Evolutionary conservation across 2,329 filamentous ascomycete species (phyloP), one percentile per base, ranked within the genome.

Genomic region (Claviceps sp.): DNA sequence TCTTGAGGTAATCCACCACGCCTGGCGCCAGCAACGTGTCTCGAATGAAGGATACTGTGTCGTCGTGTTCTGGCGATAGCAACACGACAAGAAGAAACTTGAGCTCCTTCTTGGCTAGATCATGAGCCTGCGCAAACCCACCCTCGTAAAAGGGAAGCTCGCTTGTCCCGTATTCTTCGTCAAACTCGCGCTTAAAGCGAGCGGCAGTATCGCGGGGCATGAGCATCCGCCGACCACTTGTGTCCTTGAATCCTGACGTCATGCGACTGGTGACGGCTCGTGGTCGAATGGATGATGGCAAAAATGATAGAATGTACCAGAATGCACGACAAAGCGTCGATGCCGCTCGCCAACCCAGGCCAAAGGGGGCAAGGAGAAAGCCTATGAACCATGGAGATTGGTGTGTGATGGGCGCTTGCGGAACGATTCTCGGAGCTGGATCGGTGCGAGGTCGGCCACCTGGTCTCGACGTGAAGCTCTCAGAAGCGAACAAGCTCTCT

Each of bases 41-140:
- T 42, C 80, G 80, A 55, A 90, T 80, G 70, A 95, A 98, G 0
- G 78, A 74, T 22, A 81, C 77, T 1, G 87, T 97, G 60, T 97
- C 89, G 62, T 98, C 93, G 66, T 98, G 91, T 67, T 97, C 93
- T 0, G 90, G 88, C 0, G 90, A 94, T 50, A 95, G 71, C 16
- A 98, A 77, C 5, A 97, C 72, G 16, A 96, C 84, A n/a, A 97
- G 70, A 14, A 98, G 73, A 63, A 94, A 95, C 64, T 94, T 94
- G 52, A 96, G 76, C 38, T 97, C 88, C 59, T 82, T 84, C 72
- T 97, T 96, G 5, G 91, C 89, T 40, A 84, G 70, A 63, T 98
- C 93, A 56, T 95, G 81, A 0, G 90, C 89, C 68, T 95, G 86
- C 5, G 94, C 90, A 63, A 97, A 93, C 4, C 91, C 89, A 50